phyloP scores from a whole-genome alignment of 2,329 filamentous ascomycete species.

The Penicillium psychrosexuale region DNA sequence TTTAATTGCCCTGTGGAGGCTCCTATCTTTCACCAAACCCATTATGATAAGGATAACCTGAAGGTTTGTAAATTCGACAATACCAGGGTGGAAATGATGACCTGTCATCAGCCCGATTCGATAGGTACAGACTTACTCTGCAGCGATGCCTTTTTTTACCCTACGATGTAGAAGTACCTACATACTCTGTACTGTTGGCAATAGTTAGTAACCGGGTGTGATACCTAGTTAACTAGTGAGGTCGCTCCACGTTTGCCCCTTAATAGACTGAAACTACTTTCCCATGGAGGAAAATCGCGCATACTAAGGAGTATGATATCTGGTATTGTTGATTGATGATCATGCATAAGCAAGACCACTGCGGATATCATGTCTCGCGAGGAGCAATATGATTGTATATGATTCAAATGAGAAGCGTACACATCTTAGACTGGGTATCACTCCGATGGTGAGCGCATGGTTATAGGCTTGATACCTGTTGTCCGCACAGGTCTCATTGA shows the following conservation, averaged over 20 bases:
- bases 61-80: neutral
- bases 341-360: neutral
- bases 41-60: neutral
- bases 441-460: neutral
- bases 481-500: neutral
- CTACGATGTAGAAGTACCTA: neutral
- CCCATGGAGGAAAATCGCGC: constrained; percentile 7
- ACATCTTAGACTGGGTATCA: neutral
- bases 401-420: neutral
- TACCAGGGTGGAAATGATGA: neutral
- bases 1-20: constrained; percentile 9
- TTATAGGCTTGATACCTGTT: neutral
- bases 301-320: neutral
- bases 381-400: neutral
- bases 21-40: neutral
- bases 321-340: neutral
- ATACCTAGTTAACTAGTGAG: neutral
- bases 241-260: constrained; percentile 1
- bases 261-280: neutral
- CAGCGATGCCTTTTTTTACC: neutral
- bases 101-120: constrained; percentile 4
- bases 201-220: constrained; percentile 1
- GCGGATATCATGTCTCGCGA: neutral
- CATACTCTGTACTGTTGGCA: neutral
- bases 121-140: neutral